Base-by-base conservation (phyloP, 73 alveolate genomes). In the Effrenium voratum region DNA sequence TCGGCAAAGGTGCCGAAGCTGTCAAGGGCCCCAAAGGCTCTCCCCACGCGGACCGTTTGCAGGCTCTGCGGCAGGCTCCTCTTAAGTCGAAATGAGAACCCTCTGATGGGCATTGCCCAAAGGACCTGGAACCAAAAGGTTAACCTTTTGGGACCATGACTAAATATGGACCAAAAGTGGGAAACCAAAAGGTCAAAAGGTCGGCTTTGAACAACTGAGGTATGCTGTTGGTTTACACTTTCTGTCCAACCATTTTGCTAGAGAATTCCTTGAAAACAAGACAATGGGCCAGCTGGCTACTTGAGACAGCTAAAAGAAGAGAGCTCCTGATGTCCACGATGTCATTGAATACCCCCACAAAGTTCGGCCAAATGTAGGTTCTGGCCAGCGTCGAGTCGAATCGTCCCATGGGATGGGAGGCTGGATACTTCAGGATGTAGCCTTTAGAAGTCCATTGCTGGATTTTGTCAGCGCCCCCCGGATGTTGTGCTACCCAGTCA, bases 391-490 rank as follows among this genome's bases (percentile, higher is more conserved):
- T 41, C 83, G 95, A 87, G 50, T 63, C 83, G n/a, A 73, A 90
- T 10, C 97, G 97, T 10, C 87, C 57, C 72, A 68, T 90, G 12
- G 97, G 97, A 70, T 90, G 97, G 32, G 87, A 68, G 16, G 97
- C 97, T 0, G 97, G 97, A 50, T 68, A 90, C 76, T 70, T 40
- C 94, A 59, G 81, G 59, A 85, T 72, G 44, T 85, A 85, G 60
- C 94, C 94, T 72, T 52, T 68, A 38, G 49, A 32, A 24, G 98
- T 75, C 98, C 98, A 92, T 81, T 92, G 82, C 81, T 0, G 36
- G 81, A 92, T 92, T 66, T 73, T 75, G 98, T 75, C 91, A 32
- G 98, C 76, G 12, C 98, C 98, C 10, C 98, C 98, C 5, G 98
- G 98, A 40, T 92, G 98, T 3, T 49, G n/a, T 24, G 43, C 34